Evolutionary conservation across 495 filamentous ascomycete genomes (phyloP).

Genomic region (Aeminium ludgeri): DNA sequence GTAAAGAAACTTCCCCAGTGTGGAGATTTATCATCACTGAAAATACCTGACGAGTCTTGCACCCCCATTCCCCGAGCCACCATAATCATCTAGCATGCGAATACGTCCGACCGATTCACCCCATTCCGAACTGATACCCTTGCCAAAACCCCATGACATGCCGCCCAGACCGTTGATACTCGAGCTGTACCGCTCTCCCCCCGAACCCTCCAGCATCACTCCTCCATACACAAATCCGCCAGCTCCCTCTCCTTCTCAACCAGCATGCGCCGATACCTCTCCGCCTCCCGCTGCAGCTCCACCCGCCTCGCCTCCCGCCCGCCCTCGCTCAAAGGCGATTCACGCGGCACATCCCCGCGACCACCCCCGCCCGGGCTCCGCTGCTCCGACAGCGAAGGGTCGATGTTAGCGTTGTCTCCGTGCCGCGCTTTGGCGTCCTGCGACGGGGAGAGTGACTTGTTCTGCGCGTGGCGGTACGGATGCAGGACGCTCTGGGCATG

Average conservation of each 20-base stretch:
- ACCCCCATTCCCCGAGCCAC: too few species aligned
- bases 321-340: conserved; percentile 21
- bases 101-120: too few species aligned
- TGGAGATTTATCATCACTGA: too few species aligned
- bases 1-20: too few species aligned
- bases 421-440: conserved; percentile 1
- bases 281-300: conserved; percentile 53
- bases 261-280: conserved; percentile 58
- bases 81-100: too few species aligned
- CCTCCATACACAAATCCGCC: conserved; percentile 32
- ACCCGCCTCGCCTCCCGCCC: conserved; percentile 45
- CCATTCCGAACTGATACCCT: too few species aligned
- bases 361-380: conserved; percentile 9
- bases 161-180: too few species aligned
- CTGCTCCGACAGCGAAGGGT: conserved; percentile 5
- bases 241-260: conserved; percentile 64
- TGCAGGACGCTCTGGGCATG: neutral
- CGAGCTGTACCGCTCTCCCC: too few species aligned
- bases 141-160: too few species aligned
- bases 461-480: conserved; percentile 11
- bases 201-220: too few species aligned
- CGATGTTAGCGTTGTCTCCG: conserved; percentile 9
- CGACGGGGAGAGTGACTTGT: conserved; percentile 22
- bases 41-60: too few species aligned
- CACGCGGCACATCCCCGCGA: conserved; percentile 9